Conservation (phyloP, 306 rosid species). For the Sicyos baderoa region DNA sequence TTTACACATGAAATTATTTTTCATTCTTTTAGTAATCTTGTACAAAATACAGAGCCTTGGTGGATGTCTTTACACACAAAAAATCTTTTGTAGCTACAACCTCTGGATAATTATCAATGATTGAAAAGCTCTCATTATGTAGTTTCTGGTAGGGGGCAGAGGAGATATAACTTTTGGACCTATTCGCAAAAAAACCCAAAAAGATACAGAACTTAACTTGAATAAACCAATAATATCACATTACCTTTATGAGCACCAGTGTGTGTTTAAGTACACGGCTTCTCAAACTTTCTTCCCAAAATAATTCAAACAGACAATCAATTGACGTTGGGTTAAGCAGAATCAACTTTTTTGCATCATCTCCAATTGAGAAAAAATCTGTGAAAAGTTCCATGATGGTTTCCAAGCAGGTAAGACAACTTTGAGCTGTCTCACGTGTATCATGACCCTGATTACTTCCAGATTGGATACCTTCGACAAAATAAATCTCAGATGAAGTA, state of each 20-base stretch:
- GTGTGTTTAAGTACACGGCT: constrained; percentile 59
- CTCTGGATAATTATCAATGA: neutral
- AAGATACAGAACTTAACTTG: neutral
- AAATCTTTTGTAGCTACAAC: neutral
- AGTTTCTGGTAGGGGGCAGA: neutral
- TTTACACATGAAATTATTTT: neutral
- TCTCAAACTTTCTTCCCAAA: constrained; percentile 86
- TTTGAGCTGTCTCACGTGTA: constrained; percentile 31
- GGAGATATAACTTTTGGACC: neutral
- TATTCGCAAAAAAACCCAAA: neutral
- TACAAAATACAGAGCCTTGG: neutral
- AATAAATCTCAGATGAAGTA: constrained; percentile 30
- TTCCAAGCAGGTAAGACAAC: constrained; percentile 54
- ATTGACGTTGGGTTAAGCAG: constrained; percentile 55
- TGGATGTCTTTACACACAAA: neutral
- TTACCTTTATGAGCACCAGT: constrained; percentile 88
- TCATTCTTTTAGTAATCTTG: neutral
- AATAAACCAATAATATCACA: constrained; percentile 12
- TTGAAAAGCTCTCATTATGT: neutral
- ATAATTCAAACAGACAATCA: constrained; percentile 75
- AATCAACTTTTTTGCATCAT: constrained; percentile 55
- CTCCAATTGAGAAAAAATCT: constrained; percentile 51
- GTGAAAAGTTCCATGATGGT: constrained; percentile 59
- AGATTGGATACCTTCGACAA: constrained; percentile 25
- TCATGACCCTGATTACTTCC: constrained; percentile 30